Base-by-base conservation (phyloP, 495 filamentous ascomycete species). In the Aspergillus ellipticus region DNA sequence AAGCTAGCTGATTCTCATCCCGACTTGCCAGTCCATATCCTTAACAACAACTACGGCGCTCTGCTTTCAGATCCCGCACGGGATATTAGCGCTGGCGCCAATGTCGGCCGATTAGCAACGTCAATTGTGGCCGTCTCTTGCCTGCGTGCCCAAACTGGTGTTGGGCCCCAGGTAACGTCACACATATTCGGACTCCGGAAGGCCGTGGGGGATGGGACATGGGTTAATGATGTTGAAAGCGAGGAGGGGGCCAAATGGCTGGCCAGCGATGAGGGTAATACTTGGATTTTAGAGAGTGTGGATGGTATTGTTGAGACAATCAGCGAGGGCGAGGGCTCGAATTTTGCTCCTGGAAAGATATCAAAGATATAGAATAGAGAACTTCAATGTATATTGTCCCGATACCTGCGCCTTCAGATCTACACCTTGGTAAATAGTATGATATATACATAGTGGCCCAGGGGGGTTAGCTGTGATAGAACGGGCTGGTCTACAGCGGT, bases 161-260 rank as follows among this genome's bases (percentile, higher is more conserved):
- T 91, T 3, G 88, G 83, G 2, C 89, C 89, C 20, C 89, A 92
- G 74, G 88, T 92, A 6, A 69, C 83, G 6, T 86, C 82, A 55
- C 89, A 92, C 71, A 73, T 92, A 0, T 90, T 87, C 74, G 88
- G 88, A 4, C 59, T 89, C 64, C 64, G 85, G 42, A 92, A 92
- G 74, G 86, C 81, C 13, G 74, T 84, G 20, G 85, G 88, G 56
- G 84, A 89, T 74, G 86, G 84, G 6, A 76, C 66, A 20, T 82
- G 77, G 70, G 64, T 64, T 21, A 74, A 70, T 15, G 75, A 82
- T 58, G 80, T 73, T 7, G 82, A 85, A 63, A 62, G 68, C 4
- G 75, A 80, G 53, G 71, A 82, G 52, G 84, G 77, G 1, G 81
- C 77, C 0, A 64, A 74, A 59, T 89, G 85, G 84, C 62, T 92